These are phyloP conservation scores for Cercospora beticola DNA, from an alignment of 2,329 filamentous ascomycete genomes.

Conservation along the genomic window DNA sequence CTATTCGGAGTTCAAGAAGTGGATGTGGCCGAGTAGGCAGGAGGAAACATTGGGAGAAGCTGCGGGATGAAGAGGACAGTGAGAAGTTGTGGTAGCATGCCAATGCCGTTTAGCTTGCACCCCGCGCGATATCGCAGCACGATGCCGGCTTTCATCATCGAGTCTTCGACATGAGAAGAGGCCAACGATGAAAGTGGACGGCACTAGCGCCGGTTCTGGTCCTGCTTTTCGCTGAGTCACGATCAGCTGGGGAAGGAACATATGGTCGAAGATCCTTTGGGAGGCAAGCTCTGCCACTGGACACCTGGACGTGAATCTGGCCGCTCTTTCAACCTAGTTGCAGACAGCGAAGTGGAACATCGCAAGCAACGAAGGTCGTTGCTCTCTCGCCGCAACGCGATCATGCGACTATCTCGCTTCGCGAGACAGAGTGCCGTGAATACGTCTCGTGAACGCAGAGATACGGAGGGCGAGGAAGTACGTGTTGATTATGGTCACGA, in stretches of 20 bases:
- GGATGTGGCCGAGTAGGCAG: constrained; percentile 38
- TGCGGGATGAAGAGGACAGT: background rate
- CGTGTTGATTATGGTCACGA: too few species aligned
- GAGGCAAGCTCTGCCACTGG: background rate
- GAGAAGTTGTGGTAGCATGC: background rate
- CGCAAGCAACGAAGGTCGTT: too few species aligned
- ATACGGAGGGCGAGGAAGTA: too few species aligned
- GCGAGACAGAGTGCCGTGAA: too few species aligned
- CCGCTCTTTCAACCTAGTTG: background rate
- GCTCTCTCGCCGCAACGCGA: too few species aligned
- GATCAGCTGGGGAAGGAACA: background rate
- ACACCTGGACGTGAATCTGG: background rate
- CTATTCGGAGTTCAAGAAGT: constrained; percentile 35
- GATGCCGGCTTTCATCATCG: background rate
- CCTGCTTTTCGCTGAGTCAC: background rate
- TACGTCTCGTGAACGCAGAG: too few species aligned
- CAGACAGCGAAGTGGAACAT: background rate
- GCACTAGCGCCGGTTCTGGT: background rate
- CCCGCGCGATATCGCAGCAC: background rate
- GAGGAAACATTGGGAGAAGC: constrained; percentile 13
- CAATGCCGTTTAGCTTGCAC: background rate
- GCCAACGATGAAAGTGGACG: background rate
- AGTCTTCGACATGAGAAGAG: background rate
- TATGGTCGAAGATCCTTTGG: background rate
- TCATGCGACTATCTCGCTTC: too few species aligned